phyloP scores from a whole-genome alignment of 352 stramenopile species.

The Pythium periplocum region DNA sequence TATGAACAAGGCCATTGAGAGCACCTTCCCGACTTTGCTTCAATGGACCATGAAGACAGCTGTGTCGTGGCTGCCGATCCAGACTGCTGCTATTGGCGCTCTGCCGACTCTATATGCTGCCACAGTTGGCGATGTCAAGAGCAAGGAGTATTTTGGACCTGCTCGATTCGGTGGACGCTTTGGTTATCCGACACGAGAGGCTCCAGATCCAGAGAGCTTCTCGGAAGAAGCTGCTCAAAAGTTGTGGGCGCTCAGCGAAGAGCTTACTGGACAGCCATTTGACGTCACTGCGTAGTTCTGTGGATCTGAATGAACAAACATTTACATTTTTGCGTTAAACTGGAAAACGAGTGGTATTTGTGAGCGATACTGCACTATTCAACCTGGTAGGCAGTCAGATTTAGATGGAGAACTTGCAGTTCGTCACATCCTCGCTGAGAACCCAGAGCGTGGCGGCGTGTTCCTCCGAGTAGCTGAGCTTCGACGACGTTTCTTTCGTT shows the following conservation, averaged over 20 bases:
- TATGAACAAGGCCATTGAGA: slow-evolving; percentile 18
- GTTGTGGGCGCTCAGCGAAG: slow-evolving; percentile 8
- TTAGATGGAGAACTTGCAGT: slow-evolving; percentile 15
- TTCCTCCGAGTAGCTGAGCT: slow-evolving; percentile 17
- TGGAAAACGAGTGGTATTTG: too few species aligned
- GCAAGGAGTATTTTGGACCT: slow-evolving; percentile 24
- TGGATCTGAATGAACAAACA: too few species aligned
- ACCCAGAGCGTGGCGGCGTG: slow-evolving; percentile 17
- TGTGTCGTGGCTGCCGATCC: slow-evolving; percentile 11
- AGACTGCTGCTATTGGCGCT: slow-evolving; percentile 17
- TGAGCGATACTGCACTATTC: too few species aligned
- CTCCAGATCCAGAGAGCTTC: too few species aligned
- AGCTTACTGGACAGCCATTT: slow-evolving; percentile 13
- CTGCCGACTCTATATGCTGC: slow-evolving; percentile 26
- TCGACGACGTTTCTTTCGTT: slow-evolving; percentile 10
- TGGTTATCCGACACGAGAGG: slow-evolving; percentile 13
- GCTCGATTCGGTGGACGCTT: slow-evolving; percentile 20
- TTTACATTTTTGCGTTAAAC: too few species aligned
- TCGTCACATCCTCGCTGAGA: slow-evolving; percentile 13
- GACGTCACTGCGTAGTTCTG: slow-evolving; percentile 23
- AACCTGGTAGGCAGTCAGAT: too few species aligned
- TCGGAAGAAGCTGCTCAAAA: not conserved
- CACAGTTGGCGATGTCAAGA: slow-evolving; percentile 12
- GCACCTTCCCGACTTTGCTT: slow-evolving; percentile 7
- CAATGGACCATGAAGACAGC: slow-evolving; percentile 4